Conservation (phyloP, 768 basidiomycete species). For the Kwoniella sp. region DNA sequence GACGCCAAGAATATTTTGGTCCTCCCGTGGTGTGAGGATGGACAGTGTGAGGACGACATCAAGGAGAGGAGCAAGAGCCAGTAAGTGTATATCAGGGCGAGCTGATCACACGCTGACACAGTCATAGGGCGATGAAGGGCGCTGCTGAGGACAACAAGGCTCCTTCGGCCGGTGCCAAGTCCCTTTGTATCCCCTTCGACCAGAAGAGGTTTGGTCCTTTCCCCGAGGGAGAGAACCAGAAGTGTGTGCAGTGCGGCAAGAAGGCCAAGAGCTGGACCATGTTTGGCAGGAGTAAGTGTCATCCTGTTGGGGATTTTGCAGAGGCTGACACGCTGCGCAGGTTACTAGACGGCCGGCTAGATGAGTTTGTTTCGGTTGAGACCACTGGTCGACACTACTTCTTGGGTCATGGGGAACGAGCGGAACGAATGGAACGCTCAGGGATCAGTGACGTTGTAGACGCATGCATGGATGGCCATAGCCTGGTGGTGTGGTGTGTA, state of each 20-base stretch:
- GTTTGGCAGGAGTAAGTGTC: slow-evolving; percentile 69
- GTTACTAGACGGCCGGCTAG: no score
- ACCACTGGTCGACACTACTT: no score
- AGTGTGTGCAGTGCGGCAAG: slow-evolving; percentile 80
- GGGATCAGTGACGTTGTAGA: no score
- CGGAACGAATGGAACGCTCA: no score
- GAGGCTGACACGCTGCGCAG: no score
- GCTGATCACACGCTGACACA: slow-evolving; percentile 4
- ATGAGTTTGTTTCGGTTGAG: no score
- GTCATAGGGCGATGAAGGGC: slow-evolving; percentile 60
- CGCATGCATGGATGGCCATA: no score
- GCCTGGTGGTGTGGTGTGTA: no score
- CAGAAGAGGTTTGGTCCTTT: slow-evolving; percentile 76
- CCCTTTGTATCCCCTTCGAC: slow-evolving; percentile 92
- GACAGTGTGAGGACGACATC: slow-evolving; percentile 93
- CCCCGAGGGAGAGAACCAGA: slow-evolving; percentile 70
- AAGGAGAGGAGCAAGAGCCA: slow-evolving; percentile 84
- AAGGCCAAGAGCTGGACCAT: slow-evolving; percentile 94
- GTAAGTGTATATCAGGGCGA: slow-evolving; percentile 54
- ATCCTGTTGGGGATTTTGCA: no score
- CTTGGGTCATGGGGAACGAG: no score
- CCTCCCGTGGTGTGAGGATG: slow-evolving; percentile 93
- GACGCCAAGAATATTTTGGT: slow-evolving; percentile 82
- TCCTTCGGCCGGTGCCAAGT: slow-evolving; percentile 95
- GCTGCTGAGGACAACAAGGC: slow-evolving; percentile 83